Percentiles rank a stretch among this genome's conserved stretches.
Evolutionary conservation across 2,329 filamentous ascomycete species (phyloP).

Genomic region (Periconia digitata): DNA sequence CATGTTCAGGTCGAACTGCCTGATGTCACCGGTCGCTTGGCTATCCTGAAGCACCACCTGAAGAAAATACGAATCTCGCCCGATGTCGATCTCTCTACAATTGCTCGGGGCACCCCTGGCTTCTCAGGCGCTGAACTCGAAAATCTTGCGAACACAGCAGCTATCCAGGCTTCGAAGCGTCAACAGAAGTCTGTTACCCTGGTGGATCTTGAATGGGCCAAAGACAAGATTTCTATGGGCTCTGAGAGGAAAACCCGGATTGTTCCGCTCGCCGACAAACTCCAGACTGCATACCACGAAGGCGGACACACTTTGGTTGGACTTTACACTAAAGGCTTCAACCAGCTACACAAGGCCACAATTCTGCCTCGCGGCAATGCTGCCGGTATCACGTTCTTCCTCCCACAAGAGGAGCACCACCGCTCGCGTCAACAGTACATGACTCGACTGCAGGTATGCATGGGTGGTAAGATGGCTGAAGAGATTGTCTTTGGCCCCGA

Average conservation of each 20-base stretch:
- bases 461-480: constrained; percentile 87
- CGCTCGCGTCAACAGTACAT: constrained; percentile 83
- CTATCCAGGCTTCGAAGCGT: constrained; percentile 87
- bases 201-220: constrained; percentile 91
- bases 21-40: constrained; percentile 88
- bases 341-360: constrained; percentile 92
- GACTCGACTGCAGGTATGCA: constrained; percentile 74
- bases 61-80: constrained; percentile 81
- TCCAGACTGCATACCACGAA: constrained; percentile 95
- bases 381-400: constrained; percentile 81
- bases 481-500: constrained; percentile 91
- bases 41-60: constrained; percentile 91
- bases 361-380: constrained; percentile 88
- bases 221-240: constrained; percentile 97
- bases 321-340: constrained; percentile 75
- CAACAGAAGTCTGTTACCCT: constrained; percentile 75
- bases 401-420: constrained; percentile 85
- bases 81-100: constrained; percentile 79
- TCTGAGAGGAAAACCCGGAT: constrained; percentile 88
- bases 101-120: constrained; percentile 85
- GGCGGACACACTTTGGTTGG: constrained; percentile 91
- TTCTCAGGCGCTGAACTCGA: constrained; percentile 95
- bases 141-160: constrained; percentile 95
- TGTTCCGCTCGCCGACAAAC: constrained; percentile 89
- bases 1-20: constrained; percentile 87